Evolutionary conservation across 345 rosid genomes (phyloP).

Genomic region (Boechera divaricarpa): DNA sequence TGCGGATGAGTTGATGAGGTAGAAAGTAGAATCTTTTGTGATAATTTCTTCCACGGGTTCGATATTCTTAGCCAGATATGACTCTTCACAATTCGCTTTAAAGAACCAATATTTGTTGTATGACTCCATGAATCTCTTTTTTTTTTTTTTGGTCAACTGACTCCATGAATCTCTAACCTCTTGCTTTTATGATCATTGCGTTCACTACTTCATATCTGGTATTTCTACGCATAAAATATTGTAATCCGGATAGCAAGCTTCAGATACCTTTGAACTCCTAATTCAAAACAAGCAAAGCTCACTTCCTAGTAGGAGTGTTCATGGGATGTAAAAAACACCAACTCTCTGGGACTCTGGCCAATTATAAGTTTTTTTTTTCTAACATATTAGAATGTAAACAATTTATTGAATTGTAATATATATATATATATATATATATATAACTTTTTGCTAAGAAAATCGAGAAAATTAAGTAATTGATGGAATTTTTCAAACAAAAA

Average conservation of each 20-base stretch:
- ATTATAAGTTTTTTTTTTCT: too few species aligned
- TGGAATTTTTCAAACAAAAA: too few species aligned
- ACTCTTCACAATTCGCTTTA: conserved; percentile 16
- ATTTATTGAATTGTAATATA: too few species aligned
- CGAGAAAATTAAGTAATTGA: too few species aligned
- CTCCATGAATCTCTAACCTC: conserved; percentile 31
- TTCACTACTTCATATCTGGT: background rate
- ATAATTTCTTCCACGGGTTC: conserved; percentile 36
- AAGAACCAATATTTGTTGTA: conserved; percentile 20
- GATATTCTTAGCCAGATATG: conserved; percentile 23
- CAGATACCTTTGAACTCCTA: background rate
- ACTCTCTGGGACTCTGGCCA: too few species aligned
- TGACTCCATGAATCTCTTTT: conserved; percentile 19
- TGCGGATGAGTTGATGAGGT: conserved; percentile 26
- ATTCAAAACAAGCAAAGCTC: too few species aligned
- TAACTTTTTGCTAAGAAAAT: too few species aligned
- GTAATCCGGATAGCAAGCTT: background rate
- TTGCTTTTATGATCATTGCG: conserved; percentile 3
- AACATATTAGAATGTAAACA: too few species aligned
- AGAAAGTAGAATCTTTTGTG: conserved; percentile 34
- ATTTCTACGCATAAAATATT: background rate
- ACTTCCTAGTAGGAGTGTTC: too few species aligned
- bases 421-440: too few species aligned
- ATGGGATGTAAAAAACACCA: too few species aligned
- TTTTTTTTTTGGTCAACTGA: background rate